Conservation (phyloP, 1,139 yeast species). For the Yamadazyma buinensis region DNA sequence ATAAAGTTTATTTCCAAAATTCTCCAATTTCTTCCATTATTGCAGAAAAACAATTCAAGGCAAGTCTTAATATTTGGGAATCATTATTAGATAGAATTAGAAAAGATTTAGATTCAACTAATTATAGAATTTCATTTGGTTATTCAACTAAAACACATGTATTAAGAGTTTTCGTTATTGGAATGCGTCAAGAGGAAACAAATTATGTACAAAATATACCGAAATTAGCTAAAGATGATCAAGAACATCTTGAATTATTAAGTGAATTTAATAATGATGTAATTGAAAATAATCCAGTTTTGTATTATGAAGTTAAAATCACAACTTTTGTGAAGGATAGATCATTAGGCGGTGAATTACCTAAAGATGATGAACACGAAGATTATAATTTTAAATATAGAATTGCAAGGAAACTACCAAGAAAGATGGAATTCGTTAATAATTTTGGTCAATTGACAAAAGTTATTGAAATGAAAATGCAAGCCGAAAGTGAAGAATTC, state of each 20-base stretch:
- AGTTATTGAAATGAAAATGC: background rate
- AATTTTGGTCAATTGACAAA: background rate
- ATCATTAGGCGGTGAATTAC: conserved; percentile 7
- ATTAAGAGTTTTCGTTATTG: conserved; percentile 31
- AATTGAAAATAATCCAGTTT: conserved; percentile 2
- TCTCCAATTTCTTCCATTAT: conserved; percentile 37
- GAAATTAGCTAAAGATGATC: conserved; percentile 3
- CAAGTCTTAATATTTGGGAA: conserved; percentile 58
- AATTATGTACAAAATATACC: conserved; percentile 24
- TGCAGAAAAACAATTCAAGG: conserved; percentile 71
- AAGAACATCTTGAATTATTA: conserved; percentile 2
- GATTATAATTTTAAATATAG: conserved; percentile 9
- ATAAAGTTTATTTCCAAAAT: conserved; percentile 33
- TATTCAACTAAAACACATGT: conserved; percentile 7
- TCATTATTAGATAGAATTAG: conserved; percentile 41
- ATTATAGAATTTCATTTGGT: conserved; percentile 26
- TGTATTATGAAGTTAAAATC: conserved; percentile 8
- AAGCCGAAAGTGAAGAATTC: background rate
- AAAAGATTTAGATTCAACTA: conserved; percentile 21
- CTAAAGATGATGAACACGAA: conserved; percentile 4
- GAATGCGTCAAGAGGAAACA: conserved; percentile 25
- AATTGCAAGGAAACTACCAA: conserved; percentile 8
- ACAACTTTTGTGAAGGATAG: conserved; percentile 5
- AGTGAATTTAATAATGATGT: conserved; percentile 9
- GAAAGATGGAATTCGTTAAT: background rate